These are phyloP conservation scores for Microdochium paspali DNA, from an alignment of 2,329 filamentous ascomycete genomes.

Conservation along the genomic window DNA sequence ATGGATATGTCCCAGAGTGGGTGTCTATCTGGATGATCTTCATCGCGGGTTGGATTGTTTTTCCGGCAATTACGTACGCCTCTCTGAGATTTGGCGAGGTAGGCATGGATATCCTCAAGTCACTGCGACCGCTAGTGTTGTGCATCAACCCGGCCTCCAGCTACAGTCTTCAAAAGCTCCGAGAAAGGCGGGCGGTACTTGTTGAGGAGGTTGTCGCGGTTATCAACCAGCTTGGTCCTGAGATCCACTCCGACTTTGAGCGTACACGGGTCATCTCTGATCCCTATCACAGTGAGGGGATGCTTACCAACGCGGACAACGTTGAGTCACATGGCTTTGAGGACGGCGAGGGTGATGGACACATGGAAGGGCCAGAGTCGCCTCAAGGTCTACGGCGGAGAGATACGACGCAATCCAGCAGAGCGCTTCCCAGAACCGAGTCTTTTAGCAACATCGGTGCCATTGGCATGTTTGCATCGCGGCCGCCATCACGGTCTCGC, in stretches of 20 bases:
- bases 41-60: slow-evolving; percentile 66
- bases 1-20: slow-evolving; percentile 72
- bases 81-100: slow-evolving; percentile 92
- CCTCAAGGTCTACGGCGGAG: slow-evolving; percentile 27
- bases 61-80: slow-evolving; percentile 83
- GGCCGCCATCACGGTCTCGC: slow-evolving; percentile 71
- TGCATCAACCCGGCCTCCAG: slow-evolving; percentile 77
- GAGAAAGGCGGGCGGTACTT: slow-evolving; percentile 61
- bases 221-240: slow-evolving; percentile 91
- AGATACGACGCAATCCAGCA: slow-evolving; percentile 44
- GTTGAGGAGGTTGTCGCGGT: slow-evolving; percentile 77
- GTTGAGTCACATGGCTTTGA: too few relatives aligned
- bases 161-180: slow-evolving; percentile 74
- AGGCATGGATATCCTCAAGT: slow-evolving; percentile 99
- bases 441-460: slow-evolving; percentile 84
- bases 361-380: slow-evolving; percentile 4
- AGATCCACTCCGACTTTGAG: slow-evolving; percentile 96
- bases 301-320: slow-evolving; percentile 15
- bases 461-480: slow-evolving; percentile 83
- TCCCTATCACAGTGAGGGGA: slow-evolving; percentile 25
- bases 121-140: slow-evolving; percentile 75
- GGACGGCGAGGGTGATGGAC: not conserved
- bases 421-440: slow-evolving; percentile 70
- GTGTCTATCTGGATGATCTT: slow-evolving; percentile 73
- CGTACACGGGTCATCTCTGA: slow-evolving; percentile 59